These are phyloP conservation scores for Endocalyx cinctus DNA, from an alignment of 2,329 filamentous ascomycete species.

Conservation along the genomic window DNA sequence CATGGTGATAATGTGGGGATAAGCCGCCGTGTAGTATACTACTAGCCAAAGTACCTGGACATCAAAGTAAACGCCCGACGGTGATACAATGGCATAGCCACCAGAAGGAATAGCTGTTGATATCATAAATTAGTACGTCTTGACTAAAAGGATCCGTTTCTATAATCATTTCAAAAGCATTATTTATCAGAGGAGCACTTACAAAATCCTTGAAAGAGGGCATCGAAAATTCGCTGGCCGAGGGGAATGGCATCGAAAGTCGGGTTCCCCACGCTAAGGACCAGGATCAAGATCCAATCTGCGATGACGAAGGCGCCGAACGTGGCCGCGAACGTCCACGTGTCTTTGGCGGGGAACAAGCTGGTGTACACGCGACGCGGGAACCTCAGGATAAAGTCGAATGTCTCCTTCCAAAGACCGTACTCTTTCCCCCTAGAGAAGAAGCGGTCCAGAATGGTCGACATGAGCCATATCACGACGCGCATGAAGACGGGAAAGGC, in stretches of 20 bases:
- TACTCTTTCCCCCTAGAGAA: constrained; percentile 20
- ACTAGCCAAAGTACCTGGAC: constrained; percentile 57
- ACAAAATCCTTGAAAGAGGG: constrained; percentile 46
- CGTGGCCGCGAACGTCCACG: constrained; percentile 47
- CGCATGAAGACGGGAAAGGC: constrained; percentile 47
- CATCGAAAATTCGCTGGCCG: constrained; percentile 44
- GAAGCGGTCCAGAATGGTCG: constrained; percentile 22
- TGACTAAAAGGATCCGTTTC: constrained; percentile 1
- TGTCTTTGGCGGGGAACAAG: constrained; percentile 49
- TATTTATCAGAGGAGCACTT: constrained; percentile 15
- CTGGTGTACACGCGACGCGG: constrained; percentile 40
- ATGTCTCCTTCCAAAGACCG: constrained; percentile 28
- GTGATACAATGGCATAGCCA: constrained; percentile 49
- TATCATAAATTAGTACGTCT: constrained; percentile 11
- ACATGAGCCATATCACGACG: constrained; percentile 41
- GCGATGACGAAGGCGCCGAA: constrained; percentile 44
- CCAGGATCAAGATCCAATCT: constrained; percentile 49
- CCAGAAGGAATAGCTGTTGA: constrained; percentile 41
- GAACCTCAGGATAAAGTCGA: constrained; percentile 33
- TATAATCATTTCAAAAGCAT: not conserved
- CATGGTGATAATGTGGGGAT: constrained; percentile 59
- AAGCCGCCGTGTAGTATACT: constrained; percentile 64
- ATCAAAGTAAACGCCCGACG: constrained; percentile 47
- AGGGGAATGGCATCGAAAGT: constrained; percentile 38
- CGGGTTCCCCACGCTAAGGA: constrained; percentile 48